Base-by-base conservation (phyloP, 2,329 filamentous ascomycete genomes). In the Talaromyces pinophilus region DNA sequence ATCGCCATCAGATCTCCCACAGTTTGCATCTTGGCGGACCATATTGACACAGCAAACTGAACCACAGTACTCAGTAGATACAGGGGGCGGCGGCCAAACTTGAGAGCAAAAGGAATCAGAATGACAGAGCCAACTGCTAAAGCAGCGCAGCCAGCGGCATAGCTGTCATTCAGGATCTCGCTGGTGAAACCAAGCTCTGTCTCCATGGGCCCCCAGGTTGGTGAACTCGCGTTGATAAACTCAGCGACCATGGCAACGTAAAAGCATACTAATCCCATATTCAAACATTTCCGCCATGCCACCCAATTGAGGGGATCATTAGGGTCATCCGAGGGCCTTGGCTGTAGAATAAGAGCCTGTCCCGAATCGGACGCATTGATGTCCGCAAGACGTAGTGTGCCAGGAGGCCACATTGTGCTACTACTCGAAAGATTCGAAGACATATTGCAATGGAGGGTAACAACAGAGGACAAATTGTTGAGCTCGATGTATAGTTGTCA, bases 61-160 rank as follows among this genome's bases (percentile, higher is more conserved):
- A 80, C 69, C 0, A 74, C 69, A 0, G 76, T 75, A 69, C 80
- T 83, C 62, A 82, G 59, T 25, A 84, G 66, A 65, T 84, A 84
- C 1, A 84, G 67, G 1, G 81, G 79, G 17, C 83, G 77, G 5
- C 82, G 74, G 1, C 82, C 82, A 63, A 76, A 83, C 57, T 83
- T 83, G 63, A 81, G 73, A 2, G 80, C 79, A 40, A 84, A 80
- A 0, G 82, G 82, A 2, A 83, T 77, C 42, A 84, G 72, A 7
- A 84, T 40, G 3, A 83, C 64, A 22, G 75, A 75, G 1, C 82
- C 81, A 5, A 84, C 62, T 19, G 76, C 78, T 0, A 84, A 71
- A 0, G 75, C 75, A 1, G 76, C 83, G 62, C 76, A 82, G 3
- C 78, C 79, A 2, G 79, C 77, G 0, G 82, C 84, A 63, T 80